Percentiles rank a stretch among this genome's conserved stretches.
Evolutionary conservation across 2,329 filamentous ascomycete species (phyloP).

Genomic region (Aspergillus nomiae): DNA sequence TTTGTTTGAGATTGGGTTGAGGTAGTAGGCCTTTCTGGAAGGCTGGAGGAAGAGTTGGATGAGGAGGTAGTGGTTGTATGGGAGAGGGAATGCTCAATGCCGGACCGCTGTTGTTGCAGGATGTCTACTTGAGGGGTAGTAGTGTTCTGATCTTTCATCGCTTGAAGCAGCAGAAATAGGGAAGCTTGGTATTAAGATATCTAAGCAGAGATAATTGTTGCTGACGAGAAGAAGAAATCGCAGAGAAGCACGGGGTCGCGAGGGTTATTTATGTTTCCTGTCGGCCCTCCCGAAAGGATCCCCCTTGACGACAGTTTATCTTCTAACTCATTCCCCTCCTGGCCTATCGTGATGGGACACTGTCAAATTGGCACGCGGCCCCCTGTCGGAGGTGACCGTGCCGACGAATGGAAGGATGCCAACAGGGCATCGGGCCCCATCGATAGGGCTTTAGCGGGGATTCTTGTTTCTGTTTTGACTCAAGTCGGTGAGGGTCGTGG

Average conservation of each 20-base stretch:
- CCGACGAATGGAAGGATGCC: conserved; percentile 21
- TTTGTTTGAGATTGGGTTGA: conserved; percentile 9
- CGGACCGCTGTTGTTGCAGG: not conserved
- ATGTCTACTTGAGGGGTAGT: conserved; percentile 4
- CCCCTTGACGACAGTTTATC: not conserved
- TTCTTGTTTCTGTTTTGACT: conserved; percentile 1
- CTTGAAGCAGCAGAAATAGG: not conserved
- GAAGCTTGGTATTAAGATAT: not conserved
- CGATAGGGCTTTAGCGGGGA: conserved; percentile 26
- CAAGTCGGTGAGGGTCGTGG: conserved; percentile 15
- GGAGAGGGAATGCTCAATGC: conserved; percentile 16
- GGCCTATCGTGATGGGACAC: not conserved
- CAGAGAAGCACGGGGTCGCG: not conserved
- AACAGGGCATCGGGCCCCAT: conserved; percentile 21
- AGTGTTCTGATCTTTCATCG: conserved; percentile 10
- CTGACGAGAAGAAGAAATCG: not conserved
- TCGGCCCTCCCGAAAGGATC: not conserved
- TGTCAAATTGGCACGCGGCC: not conserved
- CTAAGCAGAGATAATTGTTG: not conserved
- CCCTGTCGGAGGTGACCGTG: conserved; percentile 9
- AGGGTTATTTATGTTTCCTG: conserved; percentile 1
- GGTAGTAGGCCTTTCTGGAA: conserved; percentile 4
- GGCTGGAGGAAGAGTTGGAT: conserved; percentile 12
- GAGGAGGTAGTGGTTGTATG: conserved; percentile 21
- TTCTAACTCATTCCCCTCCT: not conserved